Percentiles rank a stretch among this genome's conserved stretches.
Evolutionary conservation across 805 yeast species (phyloP).

Genomic region (Kluyveromyces lactis): DNA sequence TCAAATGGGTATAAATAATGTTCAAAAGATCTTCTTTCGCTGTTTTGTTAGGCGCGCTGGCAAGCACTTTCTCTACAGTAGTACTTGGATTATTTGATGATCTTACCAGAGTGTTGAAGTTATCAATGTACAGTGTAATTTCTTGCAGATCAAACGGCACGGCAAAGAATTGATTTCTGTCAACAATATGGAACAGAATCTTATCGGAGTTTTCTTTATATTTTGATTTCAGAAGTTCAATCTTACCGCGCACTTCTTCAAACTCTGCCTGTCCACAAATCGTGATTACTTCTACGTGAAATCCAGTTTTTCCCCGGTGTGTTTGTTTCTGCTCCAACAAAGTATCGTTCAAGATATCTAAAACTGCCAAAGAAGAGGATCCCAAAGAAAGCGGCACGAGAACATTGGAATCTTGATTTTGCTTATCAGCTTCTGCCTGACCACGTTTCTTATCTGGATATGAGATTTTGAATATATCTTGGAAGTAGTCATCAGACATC

Average conservation of each 20-base stretch:
- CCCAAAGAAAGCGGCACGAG: conserved; percentile 63
- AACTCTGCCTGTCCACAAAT: conserved; percentile 35
- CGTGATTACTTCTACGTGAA: conserved; percentile 42
- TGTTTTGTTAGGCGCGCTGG: conserved; percentile 40
- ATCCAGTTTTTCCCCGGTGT: conserved; percentile 64
- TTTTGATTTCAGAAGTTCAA: conserved; percentile 11
- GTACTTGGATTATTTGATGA: neutral
- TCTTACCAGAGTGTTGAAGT: conserved; percentile 5
- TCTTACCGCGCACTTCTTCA: conserved; percentile 10
- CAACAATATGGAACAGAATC: conserved; percentile 33
- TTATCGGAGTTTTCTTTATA: conserved; percentile 25
- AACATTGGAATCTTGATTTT: conserved; percentile 37
- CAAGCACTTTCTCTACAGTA: conserved; percentile 11
- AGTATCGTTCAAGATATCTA: conserved; percentile 57
- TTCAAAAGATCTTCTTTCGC: conserved; percentile 55
- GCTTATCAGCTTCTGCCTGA: conserved; percentile 13
- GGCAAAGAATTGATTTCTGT: conserved; percentile 34
- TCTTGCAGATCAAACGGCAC: conserved; percentile 23
- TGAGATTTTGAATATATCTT: conserved; percentile 49
- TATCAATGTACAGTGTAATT: conserved; percentile 29
- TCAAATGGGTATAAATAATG: conserved; percentile 39
- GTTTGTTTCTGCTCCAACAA: conserved; percentile 52
- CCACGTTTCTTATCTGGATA: conserved; percentile 21
- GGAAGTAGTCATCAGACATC: conserved; percentile 55
- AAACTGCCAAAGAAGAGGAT: conserved; percentile 52